Base-by-base conservation (phyloP, 495 filamentous ascomycete species). In the Hypoxylon fuscum region DNA sequence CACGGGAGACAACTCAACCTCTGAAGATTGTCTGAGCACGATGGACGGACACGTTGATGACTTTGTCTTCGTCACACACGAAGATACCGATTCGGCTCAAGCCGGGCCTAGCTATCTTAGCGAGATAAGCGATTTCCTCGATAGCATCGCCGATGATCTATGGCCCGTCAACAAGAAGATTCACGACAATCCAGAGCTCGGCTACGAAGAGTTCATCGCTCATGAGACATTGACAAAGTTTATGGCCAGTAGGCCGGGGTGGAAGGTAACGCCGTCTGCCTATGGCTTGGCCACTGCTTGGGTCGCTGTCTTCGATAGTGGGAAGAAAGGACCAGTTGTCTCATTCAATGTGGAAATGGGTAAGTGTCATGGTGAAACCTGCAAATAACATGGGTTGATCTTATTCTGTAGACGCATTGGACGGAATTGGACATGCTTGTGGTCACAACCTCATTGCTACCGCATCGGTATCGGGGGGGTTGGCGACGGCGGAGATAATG, bases 391-490 rank as follows among this genome's bases (percentile, higher is more conserved):
- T 37, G 1, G 11, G 49, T 63, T 72, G 32, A 72, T 12, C 5
- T 6, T 15, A 27, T 1, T 27, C 18, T 35, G 21, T 32, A 77
- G 84, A 87, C 57, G 83, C 84, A 0, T 74, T 87, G 15, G 85
- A 85, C 0, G 76, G 66, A 2, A 83, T 89, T 32, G 87, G 85
- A 31, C 87, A 90, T 62, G 86, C 86, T 0, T 90, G 87, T 53
- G 87, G 88, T 5, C 87, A 90, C 71, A 90, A 90, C 51, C 82
- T 90, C 1, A 90, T 90, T 56, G 82, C 87, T 5, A 88, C 79
- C 0, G 81, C 81, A 17, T 88, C 87, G 2, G 69, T 89, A 9
- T 78, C 83, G 0, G 87, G 76, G 0, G 87, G 81, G 9, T 67
- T 90, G 4, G 85, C 85, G n/a, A 75, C 85, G 0, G 85, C 79